Percentiles rank a stretch among this genome's conserved stretches.
phyloP scores from a whole-genome alignment of 805 yeast species.

The Hanseniaspora osmophila region DNA sequence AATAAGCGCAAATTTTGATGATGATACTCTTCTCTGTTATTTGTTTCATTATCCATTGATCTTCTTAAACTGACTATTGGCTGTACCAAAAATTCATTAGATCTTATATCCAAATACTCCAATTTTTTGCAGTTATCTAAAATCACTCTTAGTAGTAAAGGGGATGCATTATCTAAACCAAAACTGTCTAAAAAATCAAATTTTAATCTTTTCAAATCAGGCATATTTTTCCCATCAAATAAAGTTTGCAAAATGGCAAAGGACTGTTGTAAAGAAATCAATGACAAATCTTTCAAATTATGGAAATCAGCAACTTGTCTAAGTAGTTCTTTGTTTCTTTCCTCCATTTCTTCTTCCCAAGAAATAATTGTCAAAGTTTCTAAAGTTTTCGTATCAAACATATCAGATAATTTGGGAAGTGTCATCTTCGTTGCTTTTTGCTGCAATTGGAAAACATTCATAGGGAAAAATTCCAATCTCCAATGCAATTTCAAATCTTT shows the following conservation, averaged over 20 bases:
- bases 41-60: neutral
- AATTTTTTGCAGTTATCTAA: slow-evolving; percentile 21
- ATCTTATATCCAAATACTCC: slow-evolving; percentile 27
- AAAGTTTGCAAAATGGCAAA: slow-evolving; percentile 22
- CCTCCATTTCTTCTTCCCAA: slow-evolving; percentile 26
- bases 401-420: slow-evolving; percentile 19
- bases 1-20: slow-evolving; percentile 10
- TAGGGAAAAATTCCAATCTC: slow-evolving; percentile 27
- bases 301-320: slow-evolving; percentile 26
- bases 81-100: slow-evolving; percentile 20
- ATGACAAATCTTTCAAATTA: slow-evolving; percentile 25
- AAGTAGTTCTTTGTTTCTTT: slow-evolving; percentile 23
- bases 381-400: slow-evolving; percentile 24
- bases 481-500: slow-evolving; percentile 28
- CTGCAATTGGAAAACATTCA: slow-evolving; percentile 13
- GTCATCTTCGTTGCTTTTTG: slow-evolving; percentile 10
- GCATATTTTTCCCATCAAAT: slow-evolving; percentile 15
- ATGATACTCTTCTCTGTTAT: neutral
- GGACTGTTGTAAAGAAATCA: slow-evolving; percentile 26
- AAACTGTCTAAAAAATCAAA: slow-evolving; percentile 26
- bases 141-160: slow-evolving; percentile 24
- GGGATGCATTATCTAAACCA: slow-evolving; percentile 20
- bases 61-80: slow-evolving; percentile 12
- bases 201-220: slow-evolving; percentile 23
- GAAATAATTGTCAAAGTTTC: slow-evolving; percentile 28